Evolutionary conservation across 495 filamentous ascomycete genomes (phyloP).

Genomic region (Hypoxylon crocopeplum): DNA sequence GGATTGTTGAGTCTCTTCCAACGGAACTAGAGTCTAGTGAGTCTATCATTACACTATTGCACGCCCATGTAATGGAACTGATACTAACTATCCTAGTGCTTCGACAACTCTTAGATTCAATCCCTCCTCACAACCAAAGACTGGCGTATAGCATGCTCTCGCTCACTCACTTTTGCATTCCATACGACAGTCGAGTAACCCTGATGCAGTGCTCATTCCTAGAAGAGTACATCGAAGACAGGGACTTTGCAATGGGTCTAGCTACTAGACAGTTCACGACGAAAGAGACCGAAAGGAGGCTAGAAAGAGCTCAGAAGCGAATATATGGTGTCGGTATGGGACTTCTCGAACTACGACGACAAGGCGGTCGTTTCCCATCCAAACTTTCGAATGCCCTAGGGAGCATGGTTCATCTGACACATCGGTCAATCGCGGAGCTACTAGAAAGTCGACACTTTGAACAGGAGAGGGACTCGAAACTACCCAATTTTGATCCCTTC

Average conservation of each 20-base stretch:
- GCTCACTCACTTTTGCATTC: slow-evolving; percentile 1
- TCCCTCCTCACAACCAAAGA: slow-evolving; percentile 8
- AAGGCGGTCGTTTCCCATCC: background rate
- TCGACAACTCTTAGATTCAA: slow-evolving; percentile 19
- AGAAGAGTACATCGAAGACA: slow-evolving; percentile 27
- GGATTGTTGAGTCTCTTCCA: slow-evolving; percentile 16
- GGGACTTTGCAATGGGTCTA: slow-evolving; percentile 13
- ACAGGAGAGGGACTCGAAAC: slow-evolving; percentile 5
- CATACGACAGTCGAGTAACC: background rate
- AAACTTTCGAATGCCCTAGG: background rate
- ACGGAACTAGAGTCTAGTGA: slow-evolving; percentile 28
- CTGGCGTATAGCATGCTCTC: slow-evolving; percentile 26
- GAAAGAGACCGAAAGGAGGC: slow-evolving; percentile 3
- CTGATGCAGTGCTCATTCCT: slow-evolving; percentile 30
- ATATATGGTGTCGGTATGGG: slow-evolving; percentile 32
- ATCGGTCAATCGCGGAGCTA: slow-evolving; percentile 38
- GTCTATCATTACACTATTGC: background rate
- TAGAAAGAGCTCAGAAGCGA: slow-evolving; percentile 9
- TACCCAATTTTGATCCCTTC: slow-evolving; percentile 11
- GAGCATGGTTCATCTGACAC: slow-evolving; percentile 19
- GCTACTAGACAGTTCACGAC: background rate
- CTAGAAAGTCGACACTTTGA: slow-evolving; percentile 19
- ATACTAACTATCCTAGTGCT: slow-evolving; percentile 5
- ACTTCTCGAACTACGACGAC: slow-evolving; percentile 24
- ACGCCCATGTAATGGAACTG: background rate